Evolutionary conservation across 1,284 basidiomycete genomes (phyloP), one percentile per base, ranked within the genome.

Genomic region (Retiboletus flavoniger): DNA sequence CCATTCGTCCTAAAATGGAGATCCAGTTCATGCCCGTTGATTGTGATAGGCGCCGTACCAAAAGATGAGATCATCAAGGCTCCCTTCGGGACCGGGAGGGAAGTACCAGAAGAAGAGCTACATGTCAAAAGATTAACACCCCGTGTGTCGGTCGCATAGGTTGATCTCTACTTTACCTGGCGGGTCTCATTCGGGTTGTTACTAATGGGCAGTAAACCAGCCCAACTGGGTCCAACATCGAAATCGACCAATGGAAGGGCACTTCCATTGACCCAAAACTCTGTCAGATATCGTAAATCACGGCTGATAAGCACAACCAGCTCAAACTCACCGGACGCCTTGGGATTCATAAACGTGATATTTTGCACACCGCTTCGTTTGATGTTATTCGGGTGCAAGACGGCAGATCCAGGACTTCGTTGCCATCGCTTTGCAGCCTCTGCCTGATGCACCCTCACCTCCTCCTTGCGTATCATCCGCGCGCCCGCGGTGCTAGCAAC

Each of bases 81-180:
- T 87, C 11, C 84, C 85, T 63, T 83, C 73, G 9, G 85, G 85
- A 7, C 85, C 86, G 1, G 89, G 84, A 40, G 90, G 90, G 74
- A 91, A 91, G 72, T 91, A 87, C 91, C 90, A 93, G 72, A 93
- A 93, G 77, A 88, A 93, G 9, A 92, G 76, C 84, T 92, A 51
- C 2, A 35, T 19, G 41, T 42, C 44, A 26, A 45, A 36, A 24
- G 34, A 49, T 51, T 39, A 47, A 17, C 28, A 40, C 53, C 9
- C 11, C 9, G 3, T 6, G 13, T 8, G 24, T 14, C 24, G 17
- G 13, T n/a, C 8, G 19, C 3, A 11, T 5, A 29, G 7, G 10
- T 16, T 19, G 4, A 17, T 14, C 3, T 16, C 14, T 29, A 29
- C 43, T 66, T 19, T 56, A 85, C 85, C 77, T 91, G 77, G 35